phyloP scores from a whole-genome alignment of 495 filamentous ascomycete species.

The Penicillium roqueforti region DNA sequence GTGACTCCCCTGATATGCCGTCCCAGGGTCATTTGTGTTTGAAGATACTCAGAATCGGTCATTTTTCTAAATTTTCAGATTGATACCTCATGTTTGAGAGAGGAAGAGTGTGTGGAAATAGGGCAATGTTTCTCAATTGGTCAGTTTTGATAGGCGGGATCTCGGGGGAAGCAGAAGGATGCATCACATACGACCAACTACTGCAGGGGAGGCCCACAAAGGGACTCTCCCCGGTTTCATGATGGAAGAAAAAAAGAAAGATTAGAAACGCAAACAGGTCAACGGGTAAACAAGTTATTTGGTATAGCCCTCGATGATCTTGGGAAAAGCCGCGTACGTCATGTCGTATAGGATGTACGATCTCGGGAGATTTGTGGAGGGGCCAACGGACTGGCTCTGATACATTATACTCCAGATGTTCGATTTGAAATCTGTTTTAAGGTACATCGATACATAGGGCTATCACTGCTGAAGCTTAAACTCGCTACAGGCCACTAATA shows the following conservation, averaged over 20 bases:
- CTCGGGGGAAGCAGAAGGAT: background rate
- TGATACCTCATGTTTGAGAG: background rate
- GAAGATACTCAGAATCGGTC: background rate
- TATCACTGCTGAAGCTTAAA: background rate
- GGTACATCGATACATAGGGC: background rate
- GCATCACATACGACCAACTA: slow-evolving; percentile 1
- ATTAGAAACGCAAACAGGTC: background rate
- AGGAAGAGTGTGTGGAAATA: background rate
- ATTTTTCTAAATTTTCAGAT: background rate
- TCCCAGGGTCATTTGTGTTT: background rate
- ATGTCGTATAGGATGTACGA: background rate
- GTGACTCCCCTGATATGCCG: background rate
- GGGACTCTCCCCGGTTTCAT: slow-evolving; percentile 7
- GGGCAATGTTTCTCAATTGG: background rate
- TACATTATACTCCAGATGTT: background rate
- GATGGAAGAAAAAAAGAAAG: background rate
- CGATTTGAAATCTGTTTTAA: background rate
- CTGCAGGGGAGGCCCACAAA: slow-evolving; percentile 10
- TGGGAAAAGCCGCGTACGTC: slow-evolving; percentile 5
- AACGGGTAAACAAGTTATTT: background rate
- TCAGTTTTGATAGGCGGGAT: background rate
- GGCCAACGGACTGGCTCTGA: background rate
- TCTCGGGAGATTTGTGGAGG: background rate
- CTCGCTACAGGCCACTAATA: background rate
- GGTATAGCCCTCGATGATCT: background rate